These are phyloP conservation scores for Prunus padus DNA, from an alignment of 306 rosid species.

Conservation along the genomic window DNA sequence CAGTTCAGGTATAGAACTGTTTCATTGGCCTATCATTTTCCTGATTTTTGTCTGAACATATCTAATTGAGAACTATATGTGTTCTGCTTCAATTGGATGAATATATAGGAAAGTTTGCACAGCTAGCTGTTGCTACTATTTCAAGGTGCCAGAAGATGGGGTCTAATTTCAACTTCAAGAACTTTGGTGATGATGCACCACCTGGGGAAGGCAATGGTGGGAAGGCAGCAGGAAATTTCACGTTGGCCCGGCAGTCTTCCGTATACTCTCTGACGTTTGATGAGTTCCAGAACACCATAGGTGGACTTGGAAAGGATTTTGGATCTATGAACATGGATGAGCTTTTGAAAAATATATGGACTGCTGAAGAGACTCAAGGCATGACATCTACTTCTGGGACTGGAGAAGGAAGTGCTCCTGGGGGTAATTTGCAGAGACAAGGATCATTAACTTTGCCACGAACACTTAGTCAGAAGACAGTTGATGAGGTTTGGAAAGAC, in stretches of 20 bases:
- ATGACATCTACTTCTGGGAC: conserved; percentile 35
- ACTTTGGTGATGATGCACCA: conserved; percentile 52
- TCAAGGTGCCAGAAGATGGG: conserved; percentile 46
- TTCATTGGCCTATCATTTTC: not conserved
- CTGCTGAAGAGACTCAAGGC: conserved; percentile 81
- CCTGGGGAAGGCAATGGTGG: conserved; percentile 40
- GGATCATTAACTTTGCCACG: conserved; percentile 88
- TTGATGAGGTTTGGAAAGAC: conserved; percentile 92
- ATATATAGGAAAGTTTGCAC: conserved; percentile 35
- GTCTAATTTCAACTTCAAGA: conserved; percentile 63
- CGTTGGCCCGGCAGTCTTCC: conserved; percentile 62
- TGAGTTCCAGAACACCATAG: conserved; percentile 75
- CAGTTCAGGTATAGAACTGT: not conserved
- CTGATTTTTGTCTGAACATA: not conserved
- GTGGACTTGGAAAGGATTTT: conserved; percentile 81
- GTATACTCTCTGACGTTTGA: conserved; percentile 86
- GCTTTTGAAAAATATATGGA: conserved; percentile 83
- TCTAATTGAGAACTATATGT: conserved; percentile 28
- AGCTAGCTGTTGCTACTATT: conserved; percentile 31
- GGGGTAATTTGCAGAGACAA: conserved; percentile 76
- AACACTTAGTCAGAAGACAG: conserved; percentile 88
- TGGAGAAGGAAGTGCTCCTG: conserved; percentile 28
- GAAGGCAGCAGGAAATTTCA: conserved; percentile 38
- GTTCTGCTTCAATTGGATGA: conserved; percentile 37
- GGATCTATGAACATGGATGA: conserved; percentile 99